Evolutionary conservation across 2,329 filamentous ascomycete genomes (phyloP).

Genomic region (Xylaria sp.): DNA sequence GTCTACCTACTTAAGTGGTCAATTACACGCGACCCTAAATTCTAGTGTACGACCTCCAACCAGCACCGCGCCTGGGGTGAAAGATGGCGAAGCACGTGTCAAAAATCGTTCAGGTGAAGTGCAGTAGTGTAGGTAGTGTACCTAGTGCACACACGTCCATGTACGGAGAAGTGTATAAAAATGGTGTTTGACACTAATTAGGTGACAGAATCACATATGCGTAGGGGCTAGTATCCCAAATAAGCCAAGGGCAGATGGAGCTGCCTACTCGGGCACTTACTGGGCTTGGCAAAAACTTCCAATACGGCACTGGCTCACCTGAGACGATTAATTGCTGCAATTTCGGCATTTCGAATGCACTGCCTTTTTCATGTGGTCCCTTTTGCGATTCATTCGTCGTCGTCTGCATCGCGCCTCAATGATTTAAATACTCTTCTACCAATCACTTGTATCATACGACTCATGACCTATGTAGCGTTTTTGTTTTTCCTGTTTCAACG

Average conservation of each 20-base stretch:
- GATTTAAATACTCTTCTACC: neutral
- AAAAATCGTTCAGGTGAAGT: too few species aligned
- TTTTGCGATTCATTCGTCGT: constrained; percentile 23
- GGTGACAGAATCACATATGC: neutral
- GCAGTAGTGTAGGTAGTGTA: too few species aligned
- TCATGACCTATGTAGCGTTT: neutral
- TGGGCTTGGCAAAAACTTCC: constrained; percentile 24
- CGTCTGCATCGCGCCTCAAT: neutral
- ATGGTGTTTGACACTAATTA: neutral
- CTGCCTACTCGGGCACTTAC: too few species aligned
- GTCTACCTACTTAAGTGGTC: too few species aligned
- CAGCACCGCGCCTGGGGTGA: too few species aligned
- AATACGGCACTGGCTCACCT: neutral
- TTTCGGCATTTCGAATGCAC: constrained; percentile 34
- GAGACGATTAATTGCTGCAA: constrained; percentile 36
- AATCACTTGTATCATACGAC: neutral
- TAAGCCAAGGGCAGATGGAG: neutral
- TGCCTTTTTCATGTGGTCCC: constrained; percentile 21
- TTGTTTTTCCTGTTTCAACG: too few species aligned
- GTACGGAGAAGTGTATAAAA: too few species aligned
- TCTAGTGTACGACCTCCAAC: neutral
- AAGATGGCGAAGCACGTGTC: too few species aligned
- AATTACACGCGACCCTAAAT: neutral
- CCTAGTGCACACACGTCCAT: neutral
- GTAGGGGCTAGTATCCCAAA: neutral